Percentiles rank a stretch among this genome's conserved stretches.
phyloP scores from a whole-genome alignment of 345 rosid genomes.

The Erysimum cheiranthoides region DNA sequence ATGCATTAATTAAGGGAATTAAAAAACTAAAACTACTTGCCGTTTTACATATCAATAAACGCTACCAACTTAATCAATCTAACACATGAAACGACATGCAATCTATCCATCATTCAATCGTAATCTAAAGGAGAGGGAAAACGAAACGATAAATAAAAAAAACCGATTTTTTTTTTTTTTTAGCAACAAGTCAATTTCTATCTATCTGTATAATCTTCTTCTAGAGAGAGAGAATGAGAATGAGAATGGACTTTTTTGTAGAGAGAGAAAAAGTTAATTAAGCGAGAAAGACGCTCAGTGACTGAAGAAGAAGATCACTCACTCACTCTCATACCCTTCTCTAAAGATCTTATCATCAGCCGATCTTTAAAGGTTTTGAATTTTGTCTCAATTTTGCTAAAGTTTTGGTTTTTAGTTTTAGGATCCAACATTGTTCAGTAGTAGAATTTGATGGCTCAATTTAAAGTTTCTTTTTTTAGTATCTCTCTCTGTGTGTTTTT shows the following conservation, averaged over 20 bases:
- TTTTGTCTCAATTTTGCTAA: no score
- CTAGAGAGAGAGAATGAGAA: conserved; percentile 2
- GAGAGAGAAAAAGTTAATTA: neutral
- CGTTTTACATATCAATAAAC: conserved; percentile 26
- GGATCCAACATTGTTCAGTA: no score
- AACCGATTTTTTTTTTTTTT: no score
- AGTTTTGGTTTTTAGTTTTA: no score
- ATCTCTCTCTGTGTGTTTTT: no score
- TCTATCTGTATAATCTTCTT: conserved; percentile 38
- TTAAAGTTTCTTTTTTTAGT: no score
- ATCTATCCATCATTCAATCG: conserved; percentile 40
- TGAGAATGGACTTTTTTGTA: conserved; percentile 19
- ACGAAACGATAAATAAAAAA: no score
- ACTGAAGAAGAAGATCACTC: conserved; percentile 30
- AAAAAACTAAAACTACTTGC: conserved; percentile 6
- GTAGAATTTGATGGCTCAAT: no score
- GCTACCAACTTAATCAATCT: conserved; percentile 1
- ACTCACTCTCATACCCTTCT: no score
- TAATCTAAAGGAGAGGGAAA: conserved; percentile 42
- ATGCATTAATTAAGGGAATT: conserved; percentile 9
- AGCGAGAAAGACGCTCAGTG: conserved; percentile 37
- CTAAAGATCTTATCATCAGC: no score
- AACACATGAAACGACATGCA: conserved; percentile 35
- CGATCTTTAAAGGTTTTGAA: no score
- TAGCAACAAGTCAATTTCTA: no score